Percentiles rank a stretch among this genome's conserved stretches.
Evolutionary conservation across 495 filamentous ascomycete species (phyloP).

Genomic region (Penicillium robsamsonii): DNA sequence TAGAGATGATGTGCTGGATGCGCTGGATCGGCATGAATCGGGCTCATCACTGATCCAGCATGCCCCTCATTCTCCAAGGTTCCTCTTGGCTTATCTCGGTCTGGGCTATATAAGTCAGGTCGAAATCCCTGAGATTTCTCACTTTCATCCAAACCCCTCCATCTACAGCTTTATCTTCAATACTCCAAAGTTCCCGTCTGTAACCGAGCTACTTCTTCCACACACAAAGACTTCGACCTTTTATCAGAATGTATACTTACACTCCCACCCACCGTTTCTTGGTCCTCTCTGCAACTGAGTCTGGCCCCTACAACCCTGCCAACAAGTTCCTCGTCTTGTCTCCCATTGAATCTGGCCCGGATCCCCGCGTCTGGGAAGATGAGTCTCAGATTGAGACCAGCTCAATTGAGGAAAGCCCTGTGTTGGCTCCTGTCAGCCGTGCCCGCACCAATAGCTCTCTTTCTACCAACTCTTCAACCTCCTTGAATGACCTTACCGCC

Average conservation of each 20-base stretch:
- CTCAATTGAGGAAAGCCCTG: conserved; percentile 12
- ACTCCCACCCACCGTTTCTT: conserved; percentile 39
- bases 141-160: conserved; percentile 3
- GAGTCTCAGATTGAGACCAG: conserved; percentile 21
- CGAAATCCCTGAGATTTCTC: conserved; percentile 21
- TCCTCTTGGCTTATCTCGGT: conserved; percentile 21
- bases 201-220: conserved; percentile 3
- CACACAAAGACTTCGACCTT: conserved; percentile 9
- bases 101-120: conserved; percentile 35
- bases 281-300: conserved; percentile 28
- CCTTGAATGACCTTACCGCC: conserved; percentile 18
- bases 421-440: conserved; percentile 8
- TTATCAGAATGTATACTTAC: conserved; percentile 38
- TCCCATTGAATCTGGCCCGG: conserved; percentile 38
- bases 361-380: conserved; percentile 26
- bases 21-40: conserved; percentile 33
- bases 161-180: neutral
- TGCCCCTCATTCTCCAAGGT: conserved; percentile 29
- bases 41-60: conserved; percentile 26
- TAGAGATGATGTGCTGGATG: conserved; percentile 23
- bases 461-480: conserved; percentile 24
- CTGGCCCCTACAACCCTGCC: conserved; percentile 22
- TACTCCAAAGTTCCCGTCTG: conserved; percentile 8
- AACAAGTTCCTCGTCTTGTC: conserved; percentile 38
- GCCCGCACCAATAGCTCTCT: conserved; percentile 26